Base-by-base conservation (phyloP, 1,284 basidiomycete genomes). In the Naganishia sp. region DNA sequence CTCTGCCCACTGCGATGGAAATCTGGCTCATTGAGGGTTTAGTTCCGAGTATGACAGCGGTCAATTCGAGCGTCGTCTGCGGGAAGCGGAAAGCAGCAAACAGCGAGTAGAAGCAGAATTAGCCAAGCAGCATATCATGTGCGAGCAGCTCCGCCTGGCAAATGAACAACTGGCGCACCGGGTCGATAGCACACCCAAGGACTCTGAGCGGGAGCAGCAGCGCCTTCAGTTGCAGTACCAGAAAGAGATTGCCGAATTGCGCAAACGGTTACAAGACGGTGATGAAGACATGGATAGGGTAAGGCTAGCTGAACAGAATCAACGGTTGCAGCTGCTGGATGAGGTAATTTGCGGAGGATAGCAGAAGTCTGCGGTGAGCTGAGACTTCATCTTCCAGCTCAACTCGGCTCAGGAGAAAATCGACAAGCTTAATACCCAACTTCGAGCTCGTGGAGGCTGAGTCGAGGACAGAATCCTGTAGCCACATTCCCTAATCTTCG, bases 121-220 rank as follows among this genome's bases (percentile, higher is more conserved):
- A 2, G 85, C 85, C 6, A 85, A 87, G 61, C 88, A 91, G 75
- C 85, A 86, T 10, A 88, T 89, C 73, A 86, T 85, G 0, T 85
- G 85, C 69, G 81, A 81, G 52, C 85, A 90, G 71, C 85, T 94
- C 41, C 84, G 84, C 0, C 88, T 90, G 56, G 88, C 87, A 13
- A 94, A 94, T 77, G 85, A 88, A 67, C 79, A 83, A 2, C 84
- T 94, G 43, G 90, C 87, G 57, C 86, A 90, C 6, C 84, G 85
- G 55, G 85, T 88, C 7, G 81, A 92, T 5, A 80, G 85, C 6
- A 84, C 94, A 25, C 90, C 90, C 0, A 87, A 88, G 71, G 90
- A 92, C 71, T 88, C 85, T 1, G 88, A 79, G 61, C 60, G 68
- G 17, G 78, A 78, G 55, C 76, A 75, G 65, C 52, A 55, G 1